Evolutionary conservation across 768 basidiomycete genomes (phyloP).

Genomic region (Strobilomyces dryophilus): DNA sequence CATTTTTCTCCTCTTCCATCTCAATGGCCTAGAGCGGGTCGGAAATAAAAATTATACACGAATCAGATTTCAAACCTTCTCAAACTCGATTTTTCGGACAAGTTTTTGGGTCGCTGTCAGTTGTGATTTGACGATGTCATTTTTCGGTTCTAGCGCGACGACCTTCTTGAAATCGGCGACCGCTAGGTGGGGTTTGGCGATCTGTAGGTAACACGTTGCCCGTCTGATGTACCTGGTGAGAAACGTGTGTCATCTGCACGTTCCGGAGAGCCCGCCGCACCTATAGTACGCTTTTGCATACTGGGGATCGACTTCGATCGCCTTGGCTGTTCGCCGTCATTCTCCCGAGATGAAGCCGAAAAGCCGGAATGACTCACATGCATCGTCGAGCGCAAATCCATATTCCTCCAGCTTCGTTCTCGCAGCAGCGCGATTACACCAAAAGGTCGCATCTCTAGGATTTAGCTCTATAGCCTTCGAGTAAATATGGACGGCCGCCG

Average conservation of each 20-base stretch:
- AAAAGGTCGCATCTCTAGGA: conserved; percentile 82
- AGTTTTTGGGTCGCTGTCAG: conserved; percentile 88
- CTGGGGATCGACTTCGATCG: conserved; percentile 81
- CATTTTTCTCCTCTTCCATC: conserved; percentile 80
- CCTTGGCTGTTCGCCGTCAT: conserved; percentile 52
- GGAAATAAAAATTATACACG: neutral
- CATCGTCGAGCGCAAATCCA: conserved; percentile 87
- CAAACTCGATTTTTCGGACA: conserved; percentile 84
- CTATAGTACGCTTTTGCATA: conserved; percentile 90
- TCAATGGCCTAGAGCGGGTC: conserved; percentile 70
- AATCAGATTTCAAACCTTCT: conserved; percentile 54
- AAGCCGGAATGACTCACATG: conserved; percentile 51
- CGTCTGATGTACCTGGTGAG: conserved; percentile 46
- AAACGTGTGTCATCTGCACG: neutral
- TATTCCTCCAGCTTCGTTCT: conserved; percentile 92
- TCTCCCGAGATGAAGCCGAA: conserved; percentile 11
- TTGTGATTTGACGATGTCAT: conserved; percentile 75
- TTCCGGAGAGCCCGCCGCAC: conserved; percentile 34
- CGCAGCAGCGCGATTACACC: conserved; percentile 92
- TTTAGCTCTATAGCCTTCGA: conserved; percentile 83
- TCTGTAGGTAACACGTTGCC: conserved; percentile 87
- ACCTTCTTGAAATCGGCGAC: conserved; percentile 87
- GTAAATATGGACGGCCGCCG: conserved; percentile 73
- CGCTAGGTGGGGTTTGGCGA: conserved; percentile 81
- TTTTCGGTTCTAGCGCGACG: conserved; percentile 78